phyloP scores from a whole-genome alignment of 768 basidiomycete genomes.

The Mycena rosella region DNA sequence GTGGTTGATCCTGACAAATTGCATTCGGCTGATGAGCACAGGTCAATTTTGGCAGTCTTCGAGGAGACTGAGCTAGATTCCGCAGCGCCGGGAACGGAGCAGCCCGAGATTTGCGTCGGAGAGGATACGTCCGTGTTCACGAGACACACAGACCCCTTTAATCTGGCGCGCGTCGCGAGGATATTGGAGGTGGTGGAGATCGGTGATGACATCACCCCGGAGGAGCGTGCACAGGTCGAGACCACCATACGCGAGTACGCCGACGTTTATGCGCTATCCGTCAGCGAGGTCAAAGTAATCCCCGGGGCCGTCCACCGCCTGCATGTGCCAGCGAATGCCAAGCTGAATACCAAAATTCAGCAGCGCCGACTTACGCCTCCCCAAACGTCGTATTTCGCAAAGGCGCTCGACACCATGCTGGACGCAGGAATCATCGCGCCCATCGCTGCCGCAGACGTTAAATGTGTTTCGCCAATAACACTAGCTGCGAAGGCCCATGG shows the following conservation, averaged over 20 bases:
- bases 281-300: constrained; percentile 51
- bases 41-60: not conserved
- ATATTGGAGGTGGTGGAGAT: constrained; percentile 13
- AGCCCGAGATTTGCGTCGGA: constrained; percentile 11
- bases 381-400: constrained; percentile 47
- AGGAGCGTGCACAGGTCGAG: constrained; percentile 42
- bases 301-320: constrained; percentile 49
- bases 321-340: constrained; percentile 43
- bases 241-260: constrained; percentile 48
- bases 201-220: constrained; percentile 44
- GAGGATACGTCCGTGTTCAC: constrained; percentile 16
- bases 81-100: constrained; percentile 3
- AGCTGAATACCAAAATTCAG: constrained; percentile 46
- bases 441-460: constrained; percentile 46
- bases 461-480: constrained; percentile 48
- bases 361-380: constrained; percentile 48
- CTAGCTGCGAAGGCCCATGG: constrained; percentile 53
- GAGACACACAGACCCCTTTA: constrained; percentile 5
- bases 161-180: constrained; percentile 9
- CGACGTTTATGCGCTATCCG: constrained; percentile 53
- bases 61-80: constrained; percentile 10
- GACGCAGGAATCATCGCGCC: constrained; percentile 48
- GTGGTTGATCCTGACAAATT: not conserved
- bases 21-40: constrained; percentile 25
- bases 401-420: constrained; percentile 51